Percentiles rank a stretch among this genome's conserved stretches.
These are phyloP conservation scores for Lonicera japonica DNA, from an alignment of 129 eudicot genomes.

Conservation along the genomic window DNA sequence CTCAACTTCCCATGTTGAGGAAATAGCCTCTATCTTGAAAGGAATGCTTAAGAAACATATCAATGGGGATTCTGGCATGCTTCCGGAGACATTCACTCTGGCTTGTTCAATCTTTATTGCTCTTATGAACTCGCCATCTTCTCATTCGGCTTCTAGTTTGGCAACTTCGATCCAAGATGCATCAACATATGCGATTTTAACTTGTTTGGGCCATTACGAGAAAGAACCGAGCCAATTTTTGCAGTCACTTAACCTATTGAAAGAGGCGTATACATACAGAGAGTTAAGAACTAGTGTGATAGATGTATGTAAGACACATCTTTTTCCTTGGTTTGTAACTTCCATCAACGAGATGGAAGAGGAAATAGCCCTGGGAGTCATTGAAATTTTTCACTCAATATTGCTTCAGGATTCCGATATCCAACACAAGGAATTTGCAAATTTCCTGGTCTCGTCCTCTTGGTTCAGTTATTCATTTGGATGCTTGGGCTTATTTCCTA, in stretches of 20 bases:
- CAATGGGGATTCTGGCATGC: slow-evolving; percentile 70
- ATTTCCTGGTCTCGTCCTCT: slow-evolving; percentile 51
- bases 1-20: slow-evolving; percentile 55
- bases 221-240: slow-evolving; percentile 41
- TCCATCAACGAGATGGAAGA: slow-evolving; percentile 57
- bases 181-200: slow-evolving; percentile 41
- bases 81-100: slow-evolving; percentile 65
- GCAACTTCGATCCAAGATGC: slow-evolving; percentile 48
- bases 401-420: slow-evolving; percentile 43
- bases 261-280: slow-evolving; percentile 62
- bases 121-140: slow-evolving; percentile 74
- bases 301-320: slow-evolving; percentile 51
- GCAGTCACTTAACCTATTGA: slow-evolving; percentile 69
- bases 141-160: slow-evolving; percentile 38
- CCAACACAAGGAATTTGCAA: slow-evolving; percentile 44
- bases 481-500: slow-evolving; percentile 80
- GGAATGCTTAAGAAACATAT: slow-evolving; percentile 68
- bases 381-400: slow-evolving; percentile 63
- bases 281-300: slow-evolving; percentile 45
- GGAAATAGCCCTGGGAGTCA: slow-evolving; percentile 61
- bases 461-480: slow-evolving; percentile 81
- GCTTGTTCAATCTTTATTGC: slow-evolving; percentile 71
- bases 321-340: slow-evolving; percentile 71
- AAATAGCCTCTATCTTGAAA: slow-evolving; percentile 43
- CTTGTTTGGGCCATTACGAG: slow-evolving; percentile 39